Evolutionary conservation across 2,329 filamentous ascomycete genomes (phyloP), one percentile per base, ranked within the genome.

Genomic region (Aureobasidium subglaciale): DNA sequence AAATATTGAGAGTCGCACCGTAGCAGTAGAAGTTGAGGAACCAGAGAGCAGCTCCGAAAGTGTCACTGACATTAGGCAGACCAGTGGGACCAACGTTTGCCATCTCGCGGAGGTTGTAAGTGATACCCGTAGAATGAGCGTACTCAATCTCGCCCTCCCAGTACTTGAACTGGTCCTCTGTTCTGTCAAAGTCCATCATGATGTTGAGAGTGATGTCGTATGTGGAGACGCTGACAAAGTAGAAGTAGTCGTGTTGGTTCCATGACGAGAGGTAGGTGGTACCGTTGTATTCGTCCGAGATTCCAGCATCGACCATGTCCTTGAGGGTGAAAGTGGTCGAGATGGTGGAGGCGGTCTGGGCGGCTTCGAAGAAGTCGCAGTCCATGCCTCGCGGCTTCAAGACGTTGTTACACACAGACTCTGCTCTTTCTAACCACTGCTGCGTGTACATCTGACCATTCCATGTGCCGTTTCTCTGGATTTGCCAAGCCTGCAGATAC

Each of bases 161-260:
- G 53, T 74, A 75, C 6, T 60, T 62, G 62, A 79, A 78, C 59
- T 79, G 76, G 40, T 65, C 65, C 49, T 76, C 73, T 34, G 75
- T 78, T 32, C 69, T 72, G 50, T 71, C 68, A 35, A 78, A 68
- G 49, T 72, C 65, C 71, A 75, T 73, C 38, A 79, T 70, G 32
- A 69, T 65, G 58, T 73, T 64, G 6, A 78, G 68, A 0, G 73
- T 77, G 37, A 79, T 62, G 2, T 68, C 63, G 52, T 70, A 71
- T 1, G 63, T 63, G 5, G 76, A 75, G 4, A 78, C 74, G 29
- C 71, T 74, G 58, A 79, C 72, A 63, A 76, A 78, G 61, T 78
- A 78, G 62, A 74, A 78, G 65, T 79, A 79, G 63, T 79, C 74
- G 63, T 79, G 77, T 65, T 79, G 76, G 59, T 78, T 79, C 76